A percentile compares a stretch with the other conserved stretches of the same genome.
phyloP scores from a whole-genome alignment of 73 alveolate genomes.

The Paramecium sexaurelia region DNA sequence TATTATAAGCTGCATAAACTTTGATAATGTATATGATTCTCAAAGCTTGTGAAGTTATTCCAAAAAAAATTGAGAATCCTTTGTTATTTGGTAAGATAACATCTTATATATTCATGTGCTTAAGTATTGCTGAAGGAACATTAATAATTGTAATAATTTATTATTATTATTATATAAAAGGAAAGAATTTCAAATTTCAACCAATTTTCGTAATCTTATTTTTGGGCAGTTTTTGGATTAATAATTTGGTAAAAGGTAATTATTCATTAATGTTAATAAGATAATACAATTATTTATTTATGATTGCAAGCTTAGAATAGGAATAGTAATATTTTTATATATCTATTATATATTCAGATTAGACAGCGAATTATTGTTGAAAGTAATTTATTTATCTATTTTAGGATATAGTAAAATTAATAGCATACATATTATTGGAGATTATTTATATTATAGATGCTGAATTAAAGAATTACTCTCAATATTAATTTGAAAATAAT shows the following conservation, averaged over 20 bases:
- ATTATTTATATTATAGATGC: not conserved
- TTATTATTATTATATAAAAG: not conserved
- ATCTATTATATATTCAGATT: conserved; percentile 40
- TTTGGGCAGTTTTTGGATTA: conserved; percentile 45
- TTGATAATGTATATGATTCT: not conserved
- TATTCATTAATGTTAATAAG: not conserved
- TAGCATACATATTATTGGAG: not conserved
- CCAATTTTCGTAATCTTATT: not conserved
- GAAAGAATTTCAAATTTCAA: conserved; percentile 19
- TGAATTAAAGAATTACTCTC: conserved; percentile 2
- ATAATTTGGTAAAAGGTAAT: conserved; percentile 35
- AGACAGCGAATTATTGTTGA: not conserved
- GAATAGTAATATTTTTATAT: not conserved
- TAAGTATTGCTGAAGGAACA: not conserved
- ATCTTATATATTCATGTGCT: conserved; percentile 38
- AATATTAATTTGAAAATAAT: conserved; percentile 40
- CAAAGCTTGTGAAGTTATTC: conserved; percentile 31
- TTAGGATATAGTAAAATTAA: not conserved
- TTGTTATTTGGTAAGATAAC: conserved; percentile 27
- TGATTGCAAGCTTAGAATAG: conserved; percentile 11
- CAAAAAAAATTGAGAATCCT: conserved; percentile 44
- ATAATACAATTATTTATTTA: conserved; percentile 3
- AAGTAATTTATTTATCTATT: not conserved
- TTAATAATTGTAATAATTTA: not conserved
- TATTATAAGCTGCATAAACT: not conserved